These are phyloP conservation scores for Microcyclospora tardicrescens DNA, from an alignment of 2,329 filamentous ascomycete species.

Conservation along the genomic window DNA sequence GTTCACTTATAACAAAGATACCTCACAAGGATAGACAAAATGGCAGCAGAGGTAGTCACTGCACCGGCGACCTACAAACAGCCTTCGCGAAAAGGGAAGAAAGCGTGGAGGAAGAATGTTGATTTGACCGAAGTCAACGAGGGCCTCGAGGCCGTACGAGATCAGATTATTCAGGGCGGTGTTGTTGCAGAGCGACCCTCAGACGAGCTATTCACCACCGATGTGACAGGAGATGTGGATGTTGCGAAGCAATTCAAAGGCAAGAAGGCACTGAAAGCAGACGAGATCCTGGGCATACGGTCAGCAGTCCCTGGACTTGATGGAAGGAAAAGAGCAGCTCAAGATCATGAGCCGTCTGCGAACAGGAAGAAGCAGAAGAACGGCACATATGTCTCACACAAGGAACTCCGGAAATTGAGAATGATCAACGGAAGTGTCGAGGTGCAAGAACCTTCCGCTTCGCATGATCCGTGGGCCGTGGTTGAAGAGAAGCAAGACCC, in stretches of 20 bases:
- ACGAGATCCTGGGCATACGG: conserved; percentile 79
- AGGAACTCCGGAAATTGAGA: conserved; percentile 67
- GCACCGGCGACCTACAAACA: conserved; percentile 76
- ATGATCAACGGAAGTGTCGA: conserved; percentile 46
- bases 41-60: conserved; percentile 34
- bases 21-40: conserved; percentile 7
- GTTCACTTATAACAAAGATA: too few species aligned
- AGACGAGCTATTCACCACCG: conserved; percentile 72
- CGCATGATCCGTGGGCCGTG: conserved; percentile 68
- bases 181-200: conserved; percentile 73
- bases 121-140: conserved; percentile 76
- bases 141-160: conserved; percentile 71
- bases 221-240: conserved; percentile 56
- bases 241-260: conserved; percentile 51
- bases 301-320: conserved; percentile 71
- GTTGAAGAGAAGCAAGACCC: conserved; percentile 38
- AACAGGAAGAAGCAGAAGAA: conserved; percentile 58
- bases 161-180: conserved; percentile 84
- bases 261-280: conserved; percentile 71
- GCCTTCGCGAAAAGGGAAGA: conserved; percentile 91
- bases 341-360: conserved; percentile 40
- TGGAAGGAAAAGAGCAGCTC: conserved; percentile 56
- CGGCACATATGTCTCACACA: conserved; percentile 63
- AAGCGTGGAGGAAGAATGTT: conserved; percentile 97
- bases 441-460: conserved; percentile 42